Evolutionary conservation across 2,329 filamentous ascomycete genomes (phyloP).

Genomic region (Juglanconis juglandina): DNA sequence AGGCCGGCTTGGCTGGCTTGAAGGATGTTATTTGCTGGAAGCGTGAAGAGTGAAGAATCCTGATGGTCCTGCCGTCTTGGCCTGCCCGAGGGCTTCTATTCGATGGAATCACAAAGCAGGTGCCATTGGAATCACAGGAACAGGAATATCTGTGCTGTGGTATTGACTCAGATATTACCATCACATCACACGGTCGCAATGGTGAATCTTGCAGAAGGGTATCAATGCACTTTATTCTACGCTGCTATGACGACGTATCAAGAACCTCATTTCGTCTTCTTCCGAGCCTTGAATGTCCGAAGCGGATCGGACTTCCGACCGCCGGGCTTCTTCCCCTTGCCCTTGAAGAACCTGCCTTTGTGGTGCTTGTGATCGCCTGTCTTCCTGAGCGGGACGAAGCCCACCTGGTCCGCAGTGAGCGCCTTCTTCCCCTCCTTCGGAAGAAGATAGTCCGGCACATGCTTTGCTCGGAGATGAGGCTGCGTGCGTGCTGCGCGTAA

Average conservation of each 20-base stretch:
- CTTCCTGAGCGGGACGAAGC: slow-evolving; percentile 70
- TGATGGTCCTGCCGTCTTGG: too few species aligned
- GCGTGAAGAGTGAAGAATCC: too few species aligned
- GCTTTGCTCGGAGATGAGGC: slow-evolving; percentile 70
- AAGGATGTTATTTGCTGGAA: too few species aligned
- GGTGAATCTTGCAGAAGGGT: neutral
- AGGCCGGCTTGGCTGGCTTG: too few species aligned
- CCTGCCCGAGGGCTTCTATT: too few species aligned
- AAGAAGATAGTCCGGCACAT: slow-evolving; percentile 90
- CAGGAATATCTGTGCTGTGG: too few species aligned
- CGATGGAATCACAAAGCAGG: too few species aligned
- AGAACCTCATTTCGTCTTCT: slow-evolving; percentile 34
- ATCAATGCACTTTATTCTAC: slow-evolving; percentile 11
- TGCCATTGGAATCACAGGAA: too few species aligned
- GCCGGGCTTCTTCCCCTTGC: slow-evolving; percentile 43
- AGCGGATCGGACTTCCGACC: slow-evolving; percentile 77
- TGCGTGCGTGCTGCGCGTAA: slow-evolving; percentile 79
- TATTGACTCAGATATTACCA: neutral
- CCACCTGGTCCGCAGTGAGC: slow-evolving; percentile 62
- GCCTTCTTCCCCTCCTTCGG: slow-evolving; percentile 72
- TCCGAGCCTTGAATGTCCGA: slow-evolving; percentile 76
- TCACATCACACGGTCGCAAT: neutral
- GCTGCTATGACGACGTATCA: neutral
- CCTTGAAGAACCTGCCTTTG: slow-evolving; percentile 40
- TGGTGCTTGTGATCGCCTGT: slow-evolving; percentile 43